These are phyloP conservation scores for Daphne laureola DNA, from an alignment of 441 rosid species.

Conservation along the genomic window DNA sequence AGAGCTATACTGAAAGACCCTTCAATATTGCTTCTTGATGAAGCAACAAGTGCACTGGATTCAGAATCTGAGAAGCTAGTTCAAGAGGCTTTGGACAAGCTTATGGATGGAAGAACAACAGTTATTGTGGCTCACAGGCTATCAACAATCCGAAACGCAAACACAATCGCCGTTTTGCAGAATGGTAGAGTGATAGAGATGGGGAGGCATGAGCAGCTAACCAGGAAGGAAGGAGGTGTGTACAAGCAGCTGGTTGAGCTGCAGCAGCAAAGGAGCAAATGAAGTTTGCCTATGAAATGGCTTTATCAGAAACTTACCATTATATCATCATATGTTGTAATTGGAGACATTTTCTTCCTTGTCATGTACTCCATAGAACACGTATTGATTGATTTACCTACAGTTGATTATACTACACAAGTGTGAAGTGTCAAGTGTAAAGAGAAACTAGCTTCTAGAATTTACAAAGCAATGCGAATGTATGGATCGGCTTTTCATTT, in stretches of 20 bases:
- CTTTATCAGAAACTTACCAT: too few species aligned
- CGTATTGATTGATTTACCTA: too few species aligned
- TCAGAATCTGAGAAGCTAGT: constrained; percentile 56
- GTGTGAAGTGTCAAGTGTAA: too few species aligned
- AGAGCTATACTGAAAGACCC: constrained; percentile 72
- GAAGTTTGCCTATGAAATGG: not conserved
- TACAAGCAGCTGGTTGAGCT: constrained; percentile 51
- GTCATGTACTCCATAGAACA: too few species aligned
- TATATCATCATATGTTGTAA: too few species aligned
- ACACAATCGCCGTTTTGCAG: constrained; percentile 52
- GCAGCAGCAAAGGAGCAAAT: constrained; percentile 21
- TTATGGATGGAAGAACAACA: constrained; percentile 68
- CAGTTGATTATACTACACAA: too few species aligned
- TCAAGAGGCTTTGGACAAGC: constrained; percentile 60
- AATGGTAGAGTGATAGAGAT: constrained; percentile 58
- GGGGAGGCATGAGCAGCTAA: constrained; percentile 61
- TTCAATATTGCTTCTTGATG: constrained; percentile 64
- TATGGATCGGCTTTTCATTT: too few species aligned
- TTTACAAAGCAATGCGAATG: too few species aligned
- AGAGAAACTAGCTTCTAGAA: too few species aligned
- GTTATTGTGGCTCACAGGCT: constrained; percentile 74
- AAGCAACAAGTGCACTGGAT: constrained; percentile 80
- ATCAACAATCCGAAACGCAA: constrained; percentile 49
- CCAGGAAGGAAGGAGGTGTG: constrained; percentile 30
- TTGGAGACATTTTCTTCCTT: too few species aligned